Base-by-base conservation (phyloP, 441 rosid genomes). In the Bruguiera hainesii region DNA sequence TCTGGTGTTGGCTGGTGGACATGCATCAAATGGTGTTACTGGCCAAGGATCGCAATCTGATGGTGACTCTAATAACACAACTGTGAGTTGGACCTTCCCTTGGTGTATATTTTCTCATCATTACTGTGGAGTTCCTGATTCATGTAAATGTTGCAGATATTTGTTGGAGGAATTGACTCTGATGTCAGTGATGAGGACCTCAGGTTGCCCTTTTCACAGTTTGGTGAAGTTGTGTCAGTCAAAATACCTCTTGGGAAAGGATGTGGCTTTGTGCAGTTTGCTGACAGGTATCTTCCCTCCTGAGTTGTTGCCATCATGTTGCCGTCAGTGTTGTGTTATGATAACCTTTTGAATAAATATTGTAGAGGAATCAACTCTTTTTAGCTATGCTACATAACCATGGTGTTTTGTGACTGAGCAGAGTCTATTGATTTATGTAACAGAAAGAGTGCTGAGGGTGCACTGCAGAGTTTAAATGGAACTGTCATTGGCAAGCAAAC, bases 201-300 rank as follows among this genome's bases (percentile, higher is more conserved):
- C 35, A 89, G 87, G 72, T 80, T 85, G 77, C 85, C 93, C 18
- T 94, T 91, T 79, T 79, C 91, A 20, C 82, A 85, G 76, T 91
- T 83, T 71, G 96, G 97, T 19, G 99, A 94, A 59, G 85, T 91
- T 75, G 75, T 94, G 30, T 94, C 97, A 67, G 97, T 94, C 74
- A 94, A 91, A 80, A 94, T 94, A 74, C 96, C 97, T 35, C 76
- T 81, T 19, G 93, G 96, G 39, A 94, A 87, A 85, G 97, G 97
- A 75, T 91, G 97, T 58, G 99, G 96, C 6, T 91, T 94, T 74
- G 97, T 91, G 62, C 98, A 88, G 68, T 88, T 87, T 80, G 82
- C 81, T 61, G 77, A 82, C 74, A 91, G 98, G 98, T 91, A 70
- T 46, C 55, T 42, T 72, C 25, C 48, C 69, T 28, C 26, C 5